These are phyloP conservation scores for Salix udensis DNA, from an alignment of 345 rosid genomes.

Conservation along the genomic window DNA sequence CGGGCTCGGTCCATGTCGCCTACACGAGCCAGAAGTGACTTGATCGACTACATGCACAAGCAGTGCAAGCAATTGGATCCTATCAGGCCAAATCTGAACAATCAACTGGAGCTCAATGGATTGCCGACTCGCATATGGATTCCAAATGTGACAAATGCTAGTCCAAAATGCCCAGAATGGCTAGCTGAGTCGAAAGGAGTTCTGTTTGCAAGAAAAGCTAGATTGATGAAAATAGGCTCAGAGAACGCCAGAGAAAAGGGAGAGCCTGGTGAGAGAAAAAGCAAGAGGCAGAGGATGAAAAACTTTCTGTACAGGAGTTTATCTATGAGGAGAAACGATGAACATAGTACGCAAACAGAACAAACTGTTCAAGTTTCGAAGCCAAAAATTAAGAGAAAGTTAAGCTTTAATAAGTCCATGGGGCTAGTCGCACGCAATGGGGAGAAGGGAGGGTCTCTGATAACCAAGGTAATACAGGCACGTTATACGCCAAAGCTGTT, in stretches of 20 bases:
- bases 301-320: conserved; percentile 21
- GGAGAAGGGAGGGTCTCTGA: conserved; percentile 20
- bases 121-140: too few relatives aligned
- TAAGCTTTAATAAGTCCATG: conserved; percentile 22
- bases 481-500: conserved; percentile 26
- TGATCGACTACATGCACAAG: background rate
- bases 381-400: conserved; percentile 22
- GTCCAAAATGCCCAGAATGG: background rate
- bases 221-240: conserved; percentile 21
- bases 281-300: conserved; percentile 29
- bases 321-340: conserved; percentile 16
- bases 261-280: background rate
- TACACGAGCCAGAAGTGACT: background rate
- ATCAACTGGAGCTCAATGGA: too few relatives aligned
- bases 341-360: conserved; percentile 4
- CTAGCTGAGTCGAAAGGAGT: conserved; percentile 21
- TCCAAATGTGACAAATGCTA: too few relatives aligned
- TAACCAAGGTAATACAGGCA: conserved; percentile 13
- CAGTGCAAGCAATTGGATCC: background rate
- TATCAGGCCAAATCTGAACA: too few relatives aligned
- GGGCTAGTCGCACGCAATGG: conserved; percentile 15
- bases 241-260: background rate
- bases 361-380: conserved; percentile 15
- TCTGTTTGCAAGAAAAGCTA: conserved; percentile 20
- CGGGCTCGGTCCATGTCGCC: conserved; percentile 39